Percentiles rank a stretch among this genome's conserved stretches.
Conservation (phyloP, 495 filamentous ascomycete species). For the Amorphotheca resinae region DNA sequence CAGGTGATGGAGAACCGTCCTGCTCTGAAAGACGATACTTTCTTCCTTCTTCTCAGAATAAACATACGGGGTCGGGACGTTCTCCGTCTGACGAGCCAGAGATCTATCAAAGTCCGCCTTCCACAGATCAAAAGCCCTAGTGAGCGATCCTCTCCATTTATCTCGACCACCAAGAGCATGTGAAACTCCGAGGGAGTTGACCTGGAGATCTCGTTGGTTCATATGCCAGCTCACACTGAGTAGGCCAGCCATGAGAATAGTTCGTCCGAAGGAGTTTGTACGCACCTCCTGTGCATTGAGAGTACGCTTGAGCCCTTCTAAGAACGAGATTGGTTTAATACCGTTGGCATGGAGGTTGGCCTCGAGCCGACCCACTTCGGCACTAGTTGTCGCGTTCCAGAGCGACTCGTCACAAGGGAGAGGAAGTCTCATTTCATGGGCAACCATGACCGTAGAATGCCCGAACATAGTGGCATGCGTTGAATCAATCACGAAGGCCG, state of each 20-base stretch:
- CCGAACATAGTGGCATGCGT: constrained; percentile 98
- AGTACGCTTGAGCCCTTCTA: constrained; percentile 85
- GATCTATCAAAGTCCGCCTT: constrained; percentile 84
- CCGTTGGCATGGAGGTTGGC: constrained; percentile 70
- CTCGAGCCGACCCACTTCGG: constrained; percentile 82
- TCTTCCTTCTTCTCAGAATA: constrained; percentile 43
- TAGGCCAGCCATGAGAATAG: constrained; percentile 86
- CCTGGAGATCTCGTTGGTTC: constrained; percentile 91
- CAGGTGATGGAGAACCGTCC: constrained; percentile 80
- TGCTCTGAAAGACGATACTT: constrained; percentile 72
- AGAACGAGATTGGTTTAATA: constrained; percentile 74
- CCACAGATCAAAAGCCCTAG: constrained; percentile 90
- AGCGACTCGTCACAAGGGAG: constrained; percentile 88
- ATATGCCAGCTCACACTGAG: constrained; percentile 95
- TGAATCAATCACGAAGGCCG: constrained; percentile 89
- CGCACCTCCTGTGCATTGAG: constrained; percentile 76
- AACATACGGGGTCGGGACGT: constrained; percentile 27
- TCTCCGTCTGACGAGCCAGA: constrained; percentile 34
- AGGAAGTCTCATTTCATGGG: constrained; percentile 86
- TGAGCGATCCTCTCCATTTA: constrained; percentile 83
- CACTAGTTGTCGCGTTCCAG: constrained; percentile 83
- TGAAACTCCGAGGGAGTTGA: constrained; percentile 66
- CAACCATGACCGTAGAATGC: constrained; percentile 93
- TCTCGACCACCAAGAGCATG: constrained; percentile 79
- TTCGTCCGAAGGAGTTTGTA: constrained; percentile 92